Evolutionary conservation across 306 rosid species (phyloP), one percentile per base, ranked within the genome.

Genomic region (Myrica gale): DNA sequence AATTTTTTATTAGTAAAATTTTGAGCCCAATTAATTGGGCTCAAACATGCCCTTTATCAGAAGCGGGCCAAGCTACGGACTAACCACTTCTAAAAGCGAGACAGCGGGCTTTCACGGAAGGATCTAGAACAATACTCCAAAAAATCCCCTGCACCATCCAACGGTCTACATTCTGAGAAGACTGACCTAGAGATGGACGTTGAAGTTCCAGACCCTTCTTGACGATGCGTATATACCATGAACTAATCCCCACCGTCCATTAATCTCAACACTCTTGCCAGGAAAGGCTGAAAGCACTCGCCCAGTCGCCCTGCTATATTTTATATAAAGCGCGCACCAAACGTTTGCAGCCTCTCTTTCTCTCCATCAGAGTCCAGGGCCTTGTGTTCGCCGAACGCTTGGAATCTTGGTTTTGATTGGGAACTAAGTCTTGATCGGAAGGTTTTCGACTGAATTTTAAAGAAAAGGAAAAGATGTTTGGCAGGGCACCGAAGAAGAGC

Each of bases 401-500:
- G 4, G 13, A 23, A 12, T 71, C 69, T 5, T 77, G 61, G 57
- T 46, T 21, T 12, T 23, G 37, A 60, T 44, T 42, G 7, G 7
- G 12, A 7, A 43, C 39, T 5, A 50, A 58, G 78, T 3, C 26
- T 73, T 80, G 70, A 80, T 78, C 65, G 41, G 53, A 39, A 39
- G 46, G 44, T 9, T 1, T 70, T 63, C 69, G 23, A 12, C 47
- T 67, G 75, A 63, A 16, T 0, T 32, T 32, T 2, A 32, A 32
- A 32, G 37, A 32, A 8, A 46, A 46, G 11, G 20, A 52, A 6
- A 85, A 48, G 80, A 92, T 92, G 97, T 92, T 90, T 46, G 91
- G 93, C 32, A 90, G 93, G 37, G 86, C 88, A 16, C 88, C 93
- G 32, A 90, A 90, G 92, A 90, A 90, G 80, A 90, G 93, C 71